Percentiles rank a stretch among this genome's conserved stretches.
phyloP scores from a whole-genome alignment of 2,329 filamentous ascomycete genomes.

The Hymenoscyphus fraxineus region DNA sequence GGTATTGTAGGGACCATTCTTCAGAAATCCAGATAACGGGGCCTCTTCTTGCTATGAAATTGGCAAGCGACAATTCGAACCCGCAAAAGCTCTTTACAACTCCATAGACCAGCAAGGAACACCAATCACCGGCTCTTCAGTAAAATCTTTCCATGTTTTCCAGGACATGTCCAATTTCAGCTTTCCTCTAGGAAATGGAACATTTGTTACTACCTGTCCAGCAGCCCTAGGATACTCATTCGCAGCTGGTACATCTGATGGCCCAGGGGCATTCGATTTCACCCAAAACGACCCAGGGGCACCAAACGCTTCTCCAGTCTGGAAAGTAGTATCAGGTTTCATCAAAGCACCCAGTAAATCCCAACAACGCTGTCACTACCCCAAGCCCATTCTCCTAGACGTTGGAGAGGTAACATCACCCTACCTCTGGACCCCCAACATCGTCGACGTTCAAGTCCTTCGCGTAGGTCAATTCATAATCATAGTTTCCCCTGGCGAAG shows the following conservation, averaged over 20 bases:
- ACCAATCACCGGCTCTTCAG: slow-evolving; percentile 57
- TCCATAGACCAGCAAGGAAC: slow-evolving; percentile 42
- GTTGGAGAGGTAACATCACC: slow-evolving; percentile 76
- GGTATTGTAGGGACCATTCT: slow-evolving; percentile 54
- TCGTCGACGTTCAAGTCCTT: slow-evolving; percentile 83
- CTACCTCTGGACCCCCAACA: slow-evolving; percentile 86
- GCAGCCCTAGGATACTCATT: slow-evolving; percentile 90
- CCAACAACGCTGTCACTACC: slow-evolving; percentile 71
- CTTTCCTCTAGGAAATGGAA: slow-evolving; percentile 71
- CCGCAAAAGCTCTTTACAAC: slow-evolving; percentile 58
- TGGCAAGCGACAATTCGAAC: slow-evolving; percentile 65
- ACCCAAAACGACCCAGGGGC: slow-evolving; percentile 76
- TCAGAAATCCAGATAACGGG: slow-evolving; percentile 64
- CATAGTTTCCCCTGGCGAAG: slow-evolving; percentile 81
- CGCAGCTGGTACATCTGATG: slow-evolving; percentile 87
- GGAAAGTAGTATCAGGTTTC: slow-evolving; percentile 70
- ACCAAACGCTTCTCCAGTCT: slow-evolving; percentile 65
- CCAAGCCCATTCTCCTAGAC: slow-evolving; percentile 83
- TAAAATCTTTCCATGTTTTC: slow-evolving; percentile 83
- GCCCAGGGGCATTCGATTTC: slow-evolving; percentile 89
- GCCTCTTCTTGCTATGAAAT: slow-evolving; percentile 73
- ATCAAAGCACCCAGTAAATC: slow-evolving; percentile 66
- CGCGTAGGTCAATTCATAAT: slow-evolving; percentile 82
- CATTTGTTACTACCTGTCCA: slow-evolving; percentile 69
- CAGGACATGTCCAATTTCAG: slow-evolving; percentile 74